Percentiles rank a stretch among this genome's conserved stretches.
These are phyloP conservation scores for Castanea mollissima DNA, from an alignment of 306 rosid species.

Conservation along the genomic window DNA sequence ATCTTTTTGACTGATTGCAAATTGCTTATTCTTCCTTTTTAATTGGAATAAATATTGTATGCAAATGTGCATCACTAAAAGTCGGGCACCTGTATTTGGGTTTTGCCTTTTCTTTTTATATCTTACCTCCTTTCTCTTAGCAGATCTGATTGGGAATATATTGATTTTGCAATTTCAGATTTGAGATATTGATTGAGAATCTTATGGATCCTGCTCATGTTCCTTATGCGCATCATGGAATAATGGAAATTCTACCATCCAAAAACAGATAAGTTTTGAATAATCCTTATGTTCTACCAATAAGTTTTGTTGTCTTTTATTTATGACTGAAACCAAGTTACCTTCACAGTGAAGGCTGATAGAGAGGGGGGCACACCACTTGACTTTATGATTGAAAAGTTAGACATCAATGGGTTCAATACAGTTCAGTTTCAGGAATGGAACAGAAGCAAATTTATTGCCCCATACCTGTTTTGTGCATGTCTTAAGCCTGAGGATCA, in stretches of 20 bases:
- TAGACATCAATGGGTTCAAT: constrained; percentile 57
- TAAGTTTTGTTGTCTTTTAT: constrained; percentile 11
- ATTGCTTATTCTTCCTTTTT: not conserved
- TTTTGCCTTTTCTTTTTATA: not conserved
- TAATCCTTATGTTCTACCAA: constrained; percentile 1
- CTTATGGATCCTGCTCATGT: constrained; percentile 94
- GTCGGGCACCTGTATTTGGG: not conserved
- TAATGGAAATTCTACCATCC: constrained; percentile 47
- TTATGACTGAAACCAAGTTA: constrained; percentile 7
- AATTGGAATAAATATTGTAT: not conserved
- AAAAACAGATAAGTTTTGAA: constrained; percentile 40
- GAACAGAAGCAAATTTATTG: constrained; percentile 48
- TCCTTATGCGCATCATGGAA: constrained; percentile 77
- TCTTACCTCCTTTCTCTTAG: not conserved
- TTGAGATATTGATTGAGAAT: constrained; percentile 86
- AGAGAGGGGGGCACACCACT: constrained; percentile 95
- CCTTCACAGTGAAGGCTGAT: constrained; percentile 61
- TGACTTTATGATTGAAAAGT: constrained; percentile 45
- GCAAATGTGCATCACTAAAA: not conserved
- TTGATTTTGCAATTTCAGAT: constrained; percentile 50
- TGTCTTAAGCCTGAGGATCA: constrained; percentile 31
- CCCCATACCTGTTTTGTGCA: constrained; percentile 66
- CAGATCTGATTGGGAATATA: not conserved
- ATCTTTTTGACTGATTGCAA: not conserved
- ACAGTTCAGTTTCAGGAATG: constrained; percentile 41